These are phyloP conservation scores for Pythium biforme DNA, from an alignment of 352 stramenopile species.

Conservation along the genomic window DNA sequence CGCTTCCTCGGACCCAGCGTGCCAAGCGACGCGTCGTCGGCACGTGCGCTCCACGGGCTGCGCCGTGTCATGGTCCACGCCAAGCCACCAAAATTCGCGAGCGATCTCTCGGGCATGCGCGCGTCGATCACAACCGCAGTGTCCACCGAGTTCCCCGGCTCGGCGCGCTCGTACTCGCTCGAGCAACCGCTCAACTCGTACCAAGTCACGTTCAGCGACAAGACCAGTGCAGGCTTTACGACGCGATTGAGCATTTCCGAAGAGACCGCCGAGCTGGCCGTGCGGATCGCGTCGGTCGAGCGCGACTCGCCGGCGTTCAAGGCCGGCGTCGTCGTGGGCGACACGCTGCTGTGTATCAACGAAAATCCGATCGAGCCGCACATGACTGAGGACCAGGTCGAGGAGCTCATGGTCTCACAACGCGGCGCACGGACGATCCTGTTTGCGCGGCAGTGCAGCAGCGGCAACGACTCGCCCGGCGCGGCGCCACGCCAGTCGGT, in stretches of 20 bases:
- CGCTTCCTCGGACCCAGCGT: slow-evolving; percentile 65
- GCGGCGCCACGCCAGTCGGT: neutral
- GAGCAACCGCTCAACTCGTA: slow-evolving; percentile 43
- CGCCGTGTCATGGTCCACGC: slow-evolving; percentile 59
- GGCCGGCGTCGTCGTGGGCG: slow-evolving; percentile 52
- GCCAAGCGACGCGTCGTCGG: slow-evolving; percentile 35
- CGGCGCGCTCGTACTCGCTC: slow-evolving; percentile 20
- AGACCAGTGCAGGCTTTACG: slow-evolving; percentile 43
- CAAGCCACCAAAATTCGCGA: slow-evolving; percentile 67
- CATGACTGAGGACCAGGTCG: slow-evolving; percentile 59
- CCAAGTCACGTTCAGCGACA: slow-evolving; percentile 62
- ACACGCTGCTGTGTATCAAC: slow-evolving; percentile 65
- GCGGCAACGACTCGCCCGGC: slow-evolving; percentile 35
- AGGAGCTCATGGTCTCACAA: slow-evolving; percentile 57
- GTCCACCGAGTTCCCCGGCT: slow-evolving; percentile 4
- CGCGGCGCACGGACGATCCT: slow-evolving; percentile 51
- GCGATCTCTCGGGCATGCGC: slow-evolving; percentile 34
- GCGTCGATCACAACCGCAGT: slow-evolving; percentile 22
- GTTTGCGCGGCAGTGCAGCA: slow-evolving; percentile 44
- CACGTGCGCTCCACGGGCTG: slow-evolving; percentile 51
- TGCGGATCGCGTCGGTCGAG: slow-evolving; percentile 58
- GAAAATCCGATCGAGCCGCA: slow-evolving; percentile 54
- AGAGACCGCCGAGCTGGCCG: slow-evolving; percentile 34
- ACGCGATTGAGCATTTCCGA: slow-evolving; percentile 27
- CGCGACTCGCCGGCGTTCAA: slow-evolving; percentile 49